Percentiles rank a stretch among this genome's conserved stretches.
phyloP scores from a whole-genome alignment of 2,329 filamentous ascomycete genomes.

The Cordyceps fumosorosea region DNA sequence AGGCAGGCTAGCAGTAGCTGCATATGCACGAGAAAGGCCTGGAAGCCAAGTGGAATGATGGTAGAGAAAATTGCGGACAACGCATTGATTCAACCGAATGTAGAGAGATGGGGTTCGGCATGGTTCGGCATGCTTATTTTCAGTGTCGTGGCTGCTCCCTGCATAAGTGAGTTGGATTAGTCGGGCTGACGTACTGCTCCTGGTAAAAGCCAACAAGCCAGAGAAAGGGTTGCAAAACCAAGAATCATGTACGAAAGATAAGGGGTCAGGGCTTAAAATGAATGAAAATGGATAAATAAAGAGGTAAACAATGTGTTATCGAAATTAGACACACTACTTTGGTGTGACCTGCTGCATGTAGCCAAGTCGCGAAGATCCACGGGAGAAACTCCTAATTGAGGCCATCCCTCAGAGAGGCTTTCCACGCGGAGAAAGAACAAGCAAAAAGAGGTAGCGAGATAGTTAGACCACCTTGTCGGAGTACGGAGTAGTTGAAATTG shows the following conservation, averaged over 20 bases:
- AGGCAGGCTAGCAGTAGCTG: background rate
- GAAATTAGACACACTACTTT: background rate
- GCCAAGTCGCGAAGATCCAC: background rate
- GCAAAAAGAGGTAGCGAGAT: background rate
- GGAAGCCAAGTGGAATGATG: background rate
- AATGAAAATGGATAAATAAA: background rate
- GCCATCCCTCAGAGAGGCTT: background rate
- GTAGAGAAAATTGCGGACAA: background rate
- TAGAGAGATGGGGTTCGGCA: no score
- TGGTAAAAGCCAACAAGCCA: background rate
- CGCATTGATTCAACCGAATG: background rate
- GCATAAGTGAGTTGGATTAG: no score
- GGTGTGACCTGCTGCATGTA: background rate
- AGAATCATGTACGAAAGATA: background rate
- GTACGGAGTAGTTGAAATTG: background rate
- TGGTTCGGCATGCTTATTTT: background rate
- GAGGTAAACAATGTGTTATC: background rate
- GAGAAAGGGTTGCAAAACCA: background rate
- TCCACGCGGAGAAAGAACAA: background rate
- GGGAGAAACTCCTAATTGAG: background rate
- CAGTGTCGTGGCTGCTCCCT: background rate
- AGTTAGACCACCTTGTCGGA: background rate
- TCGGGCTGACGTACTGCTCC: background rate
- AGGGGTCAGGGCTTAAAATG: background rate
- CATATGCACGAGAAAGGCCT: slow-evolving; percentile 1